phyloP scores from a whole-genome alignment of 1,139 yeast genomes.

The Kodamaea ohmeri region DNA sequence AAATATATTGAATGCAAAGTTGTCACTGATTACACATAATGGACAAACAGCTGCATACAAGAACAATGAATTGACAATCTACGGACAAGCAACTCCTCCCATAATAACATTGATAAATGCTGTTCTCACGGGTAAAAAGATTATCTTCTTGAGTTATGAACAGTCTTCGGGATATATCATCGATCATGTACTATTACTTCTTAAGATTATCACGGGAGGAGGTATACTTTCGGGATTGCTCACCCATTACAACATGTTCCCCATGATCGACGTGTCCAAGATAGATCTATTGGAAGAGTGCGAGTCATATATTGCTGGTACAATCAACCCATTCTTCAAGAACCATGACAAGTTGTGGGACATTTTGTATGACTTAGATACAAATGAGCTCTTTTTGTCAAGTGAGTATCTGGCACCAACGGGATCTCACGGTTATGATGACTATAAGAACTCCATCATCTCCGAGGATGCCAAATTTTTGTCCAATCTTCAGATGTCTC shows the following conservation, averaged over 20 bases:
- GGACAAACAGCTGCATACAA: slow-evolving; percentile 15
- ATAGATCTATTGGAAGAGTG: slow-evolving; percentile 54
- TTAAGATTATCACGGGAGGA: slow-evolving; percentile 57
- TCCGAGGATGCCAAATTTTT: slow-evolving; percentile 49
- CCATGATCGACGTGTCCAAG: slow-evolving; percentile 61
- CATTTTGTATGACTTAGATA: slow-evolving; percentile 55
- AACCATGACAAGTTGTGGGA: slow-evolving; percentile 59
- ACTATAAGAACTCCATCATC: slow-evolving; percentile 37
- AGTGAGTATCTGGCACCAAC: slow-evolving; percentile 13
- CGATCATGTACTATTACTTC: slow-evolving; percentile 51
- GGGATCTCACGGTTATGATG: slow-evolving; percentile 12
- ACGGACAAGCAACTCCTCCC: slow-evolving; percentile 60
- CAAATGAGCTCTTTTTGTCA: slow-evolving; percentile 41
- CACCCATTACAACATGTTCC: slow-evolving; percentile 50
- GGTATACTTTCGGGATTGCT: slow-evolving; percentile 54
- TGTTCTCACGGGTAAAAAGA: slow-evolving; percentile 54
- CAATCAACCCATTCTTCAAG: slow-evolving; percentile 65
- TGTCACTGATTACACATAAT: slow-evolving; percentile 24
- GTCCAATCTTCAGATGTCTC: slow-evolving; percentile 42
- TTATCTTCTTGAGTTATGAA: slow-evolving; percentile 54
- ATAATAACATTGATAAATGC: slow-evolving; percentile 56
- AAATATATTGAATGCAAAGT: slow-evolving; percentile 34
- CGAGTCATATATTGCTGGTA: slow-evolving; percentile 61
- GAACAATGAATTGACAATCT: slow-evolving; percentile 45
- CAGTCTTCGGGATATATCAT: slow-evolving; percentile 55